Conservation (phyloP, 345 rosid genomes). For the Mallotus nudiflorus region DNA sequence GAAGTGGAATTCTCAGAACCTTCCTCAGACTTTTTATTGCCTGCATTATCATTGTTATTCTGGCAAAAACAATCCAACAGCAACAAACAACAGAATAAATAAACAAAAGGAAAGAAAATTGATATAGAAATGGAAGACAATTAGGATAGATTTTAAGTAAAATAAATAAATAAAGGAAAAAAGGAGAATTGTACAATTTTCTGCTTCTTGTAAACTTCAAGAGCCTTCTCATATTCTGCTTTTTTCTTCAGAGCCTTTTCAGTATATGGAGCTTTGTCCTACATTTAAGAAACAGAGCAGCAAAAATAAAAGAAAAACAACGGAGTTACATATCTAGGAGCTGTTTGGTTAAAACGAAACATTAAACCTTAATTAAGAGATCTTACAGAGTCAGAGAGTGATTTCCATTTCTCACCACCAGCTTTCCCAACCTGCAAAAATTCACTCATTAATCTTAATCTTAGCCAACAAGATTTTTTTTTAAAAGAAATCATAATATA, state of each 20-base stretch:
- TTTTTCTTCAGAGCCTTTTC: conserved; percentile 35
- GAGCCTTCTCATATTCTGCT: conserved; percentile 38
- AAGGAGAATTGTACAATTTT: conserved; percentile 15
- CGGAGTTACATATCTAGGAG: no score
- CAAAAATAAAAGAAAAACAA: not conserved
- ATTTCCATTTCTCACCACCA: conserved; percentile 49
- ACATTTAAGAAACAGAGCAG: not conserved
- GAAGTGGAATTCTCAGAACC: conserved; percentile 26
- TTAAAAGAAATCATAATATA: not conserved
- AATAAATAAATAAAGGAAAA: not conserved
- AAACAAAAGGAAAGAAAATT: no score
- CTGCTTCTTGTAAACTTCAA: conserved; percentile 26
- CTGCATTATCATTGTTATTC: not conserved
- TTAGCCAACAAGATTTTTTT: not conserved
- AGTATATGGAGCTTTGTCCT: conserved; percentile 41
- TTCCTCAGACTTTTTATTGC: conserved; percentile 11
- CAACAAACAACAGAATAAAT: not conserved
- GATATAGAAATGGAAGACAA: no score
- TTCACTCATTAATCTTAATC: no score
- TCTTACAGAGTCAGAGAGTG: conserved; percentile 39
- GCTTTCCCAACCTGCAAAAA: conserved; percentile 41
- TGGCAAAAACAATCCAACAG: not conserved
- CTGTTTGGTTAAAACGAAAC: not conserved
- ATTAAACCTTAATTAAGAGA: not conserved
- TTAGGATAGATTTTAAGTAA: not conserved